phyloP scores from a whole-genome alignment of 768 basidiomycete species.

The Trametes punicea region DNA sequence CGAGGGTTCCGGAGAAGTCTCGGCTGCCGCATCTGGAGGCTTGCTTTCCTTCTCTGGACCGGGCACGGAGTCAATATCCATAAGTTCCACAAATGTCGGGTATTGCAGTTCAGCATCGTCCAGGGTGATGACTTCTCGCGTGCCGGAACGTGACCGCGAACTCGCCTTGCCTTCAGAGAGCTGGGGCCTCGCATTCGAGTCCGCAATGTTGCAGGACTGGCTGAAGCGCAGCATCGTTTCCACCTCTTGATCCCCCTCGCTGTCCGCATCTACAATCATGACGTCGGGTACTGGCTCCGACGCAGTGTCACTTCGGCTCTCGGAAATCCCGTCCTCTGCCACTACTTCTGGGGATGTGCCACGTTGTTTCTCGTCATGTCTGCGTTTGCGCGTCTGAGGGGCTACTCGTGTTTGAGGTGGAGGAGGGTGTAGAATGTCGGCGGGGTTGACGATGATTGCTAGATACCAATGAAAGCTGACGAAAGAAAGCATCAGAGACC shows the following conservation, averaged over 20 bases:
- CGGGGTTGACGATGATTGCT: slow-evolving; percentile 87
- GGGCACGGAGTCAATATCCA: slow-evolving; percentile 17
- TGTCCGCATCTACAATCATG: slow-evolving; percentile 10
- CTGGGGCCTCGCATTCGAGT: background rate
- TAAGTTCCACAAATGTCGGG: slow-evolving; percentile 16
- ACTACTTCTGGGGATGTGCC: background rate
- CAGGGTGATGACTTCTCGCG: background rate
- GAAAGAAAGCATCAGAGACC: background rate
- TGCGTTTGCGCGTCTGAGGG: slow-evolving; percentile 28
- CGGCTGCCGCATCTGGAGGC: slow-evolving; percentile 3
- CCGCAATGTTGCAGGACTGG: slow-evolving; percentile 13
- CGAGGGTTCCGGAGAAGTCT: background rate
- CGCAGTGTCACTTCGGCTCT: background rate
- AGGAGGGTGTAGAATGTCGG: slow-evolving; percentile 50
- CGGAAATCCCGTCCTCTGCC: background rate
- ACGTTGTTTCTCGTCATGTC: slow-evolving; percentile 20
- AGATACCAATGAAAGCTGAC: slow-evolving; percentile 94
- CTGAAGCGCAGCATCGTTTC: slow-evolving; percentile 13
- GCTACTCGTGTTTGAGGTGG: slow-evolving; percentile 22
- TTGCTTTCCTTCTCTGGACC: background rate
- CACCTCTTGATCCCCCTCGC: slow-evolving; percentile 22
- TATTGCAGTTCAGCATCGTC: slow-evolving; percentile 16
- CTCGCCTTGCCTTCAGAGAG: background rate
- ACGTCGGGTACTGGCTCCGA: slow-evolving; percentile 5
- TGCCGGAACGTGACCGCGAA: background rate